Evolutionary conservation across 1,139 yeast genomes (phyloP).

Genomic region (Blastobotrys petasosporus): DNA sequence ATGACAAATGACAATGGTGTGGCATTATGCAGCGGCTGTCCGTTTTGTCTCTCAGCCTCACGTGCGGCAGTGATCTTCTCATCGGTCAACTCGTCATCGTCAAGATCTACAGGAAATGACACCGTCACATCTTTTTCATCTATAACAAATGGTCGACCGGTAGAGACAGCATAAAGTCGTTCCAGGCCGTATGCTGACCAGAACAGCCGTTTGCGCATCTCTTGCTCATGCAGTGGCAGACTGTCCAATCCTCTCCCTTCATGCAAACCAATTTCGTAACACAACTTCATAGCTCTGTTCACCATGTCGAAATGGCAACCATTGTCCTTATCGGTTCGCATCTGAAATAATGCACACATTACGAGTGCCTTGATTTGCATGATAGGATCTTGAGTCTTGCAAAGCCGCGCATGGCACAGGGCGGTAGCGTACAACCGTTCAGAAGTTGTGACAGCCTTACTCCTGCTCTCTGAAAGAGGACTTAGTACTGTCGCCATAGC

Average conservation of each 20-base stretch:
- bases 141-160: slow-evolving; percentile 50
- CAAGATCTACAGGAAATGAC: slow-evolving; percentile 40
- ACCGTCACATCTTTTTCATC: slow-evolving; percentile 42
- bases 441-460: slow-evolving; percentile 15
- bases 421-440: slow-evolving; percentile 51
- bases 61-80: slow-evolving; percentile 17
- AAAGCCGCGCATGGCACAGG: slow-evolving; percentile 45
- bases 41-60: slow-evolving; percentile 1
- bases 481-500: slow-evolving; percentile 20
- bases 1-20: slow-evolving; percentile 41
- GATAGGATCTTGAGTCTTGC: slow-evolving; percentile 35
- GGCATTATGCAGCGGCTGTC: not conserved
- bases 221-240: slow-evolving; percentile 30
- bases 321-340: slow-evolving; percentile 53
- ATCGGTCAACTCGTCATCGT: slow-evolving; percentile 22
- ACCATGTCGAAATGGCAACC: slow-evolving; percentile 46
- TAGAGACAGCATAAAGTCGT: slow-evolving; percentile 51
- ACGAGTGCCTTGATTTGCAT: slow-evolving; percentile 47
- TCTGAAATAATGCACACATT: slow-evolving; percentile 45
- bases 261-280: slow-evolving; percentile 23
- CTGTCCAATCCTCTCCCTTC: slow-evolving; percentile 18
- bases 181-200: slow-evolving; percentile 56
- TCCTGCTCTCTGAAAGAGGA: slow-evolving; percentile 1
- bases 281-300: slow-evolving; percentile 43
- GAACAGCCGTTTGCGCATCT: slow-evolving; percentile 45